A percentile compares a stretch with the other conserved stretches of the same genome.
phyloP scores from a whole-genome alignment of 1,139 yeast genomes.

The Barnettozyma hawaiiensis region DNA sequence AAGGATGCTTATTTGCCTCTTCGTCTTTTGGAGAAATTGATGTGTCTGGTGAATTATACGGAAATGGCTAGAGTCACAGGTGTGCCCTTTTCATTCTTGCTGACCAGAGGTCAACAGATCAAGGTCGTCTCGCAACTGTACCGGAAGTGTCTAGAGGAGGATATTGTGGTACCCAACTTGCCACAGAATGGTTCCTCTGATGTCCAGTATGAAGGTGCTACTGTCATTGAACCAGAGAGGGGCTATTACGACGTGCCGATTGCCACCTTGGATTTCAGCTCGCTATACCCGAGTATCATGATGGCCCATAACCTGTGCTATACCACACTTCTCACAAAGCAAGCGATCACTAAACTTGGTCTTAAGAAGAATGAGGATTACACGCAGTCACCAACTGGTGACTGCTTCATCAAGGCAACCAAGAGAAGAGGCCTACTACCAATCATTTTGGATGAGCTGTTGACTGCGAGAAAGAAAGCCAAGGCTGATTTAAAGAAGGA shows the following conservation, averaged over 20 bases:
- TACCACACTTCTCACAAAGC: conserved; percentile 73
- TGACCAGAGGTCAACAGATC: conserved; percentile 94
- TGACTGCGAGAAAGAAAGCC: conserved; percentile 90
- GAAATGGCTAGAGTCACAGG: conserved; percentile 99
- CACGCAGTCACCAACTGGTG: conserved; percentile 86
- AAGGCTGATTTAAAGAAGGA: conserved; percentile 86
- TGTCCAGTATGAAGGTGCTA: conserved; percentile 98
- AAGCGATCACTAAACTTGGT: conserved; percentile 59
- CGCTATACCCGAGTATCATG: conserved; percentile 97
- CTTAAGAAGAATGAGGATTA: conserved; percentile 73
- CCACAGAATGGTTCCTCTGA: conserved; percentile 67
- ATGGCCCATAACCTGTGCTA: conserved; percentile 98
- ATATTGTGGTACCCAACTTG: conserved; percentile 86
- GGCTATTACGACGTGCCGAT: conserved; percentile 97
- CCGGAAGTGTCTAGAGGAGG: conserved; percentile 82
- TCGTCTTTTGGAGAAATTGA: conserved; percentile 80
- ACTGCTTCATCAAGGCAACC: conserved; percentile 72
- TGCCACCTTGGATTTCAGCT: conserved; percentile 95
- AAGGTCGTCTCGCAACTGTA: conserved; percentile 93
- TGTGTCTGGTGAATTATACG: conserved; percentile 95
- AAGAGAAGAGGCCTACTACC: conserved; percentile 85
- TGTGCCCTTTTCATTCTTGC: conserved; percentile 86
- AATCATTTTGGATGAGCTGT: conserved; percentile 80
- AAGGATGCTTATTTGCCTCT: conserved; percentile 94
- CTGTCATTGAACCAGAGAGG: conserved; percentile 93